Evolutionary conservation across 164 flowering plant species (phyloP), one percentile per base, ranked within the genome.

Genomic region (Kingdonia uniflora): DNA sequence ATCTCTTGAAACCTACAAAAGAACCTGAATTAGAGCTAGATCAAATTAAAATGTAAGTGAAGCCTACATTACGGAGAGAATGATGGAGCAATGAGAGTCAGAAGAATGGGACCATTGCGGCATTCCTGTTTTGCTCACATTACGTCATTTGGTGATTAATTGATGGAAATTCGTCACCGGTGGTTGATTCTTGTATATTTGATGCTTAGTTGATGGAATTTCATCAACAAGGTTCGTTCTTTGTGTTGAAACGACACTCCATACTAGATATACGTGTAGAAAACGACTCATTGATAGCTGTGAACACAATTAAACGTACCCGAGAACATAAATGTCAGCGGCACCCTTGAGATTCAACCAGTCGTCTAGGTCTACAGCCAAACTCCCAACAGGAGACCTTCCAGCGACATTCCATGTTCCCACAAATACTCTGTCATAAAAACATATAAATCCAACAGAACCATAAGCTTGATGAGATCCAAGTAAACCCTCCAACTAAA

Each of bases 331-430:
- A 7, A 84, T 71, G 38, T 84, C 91, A 1, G 86, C 83, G 5
- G 80, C 75, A 35, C 80, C 77, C 57, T 72, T 71, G 24, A 73
- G 79, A 69, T 83, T 80, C 54, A 86, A 63, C 88, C 91, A 86
- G 26, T 86, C 88, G 14, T 78, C 88, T 59, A 86, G 68, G 65
- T 81, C 94, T 5, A 64, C 81, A 4, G 72, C 80, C 65, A 83
- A 69, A 70, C 84, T 76, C 21, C 80, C 85, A 6, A 68, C 66
- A 14, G 88, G 88, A 53, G 84, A 73, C 60, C 75, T 76, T 61
- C 95, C 95, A n/a, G 82, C 91, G 33, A 86, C 86, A 70, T 86
- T 83, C 91, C 95, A 86, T 44, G 91, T 78, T 14, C 85, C 91
- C 52, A 81, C 86, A 61, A 86, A 81, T 33, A 83, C 60, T 62